Percentiles rank a stretch among this genome's conserved stretches.
phyloP scores from a whole-genome alignment of 2,329 filamentous ascomycete species.

The Beauveria rudraprayagi region DNA sequence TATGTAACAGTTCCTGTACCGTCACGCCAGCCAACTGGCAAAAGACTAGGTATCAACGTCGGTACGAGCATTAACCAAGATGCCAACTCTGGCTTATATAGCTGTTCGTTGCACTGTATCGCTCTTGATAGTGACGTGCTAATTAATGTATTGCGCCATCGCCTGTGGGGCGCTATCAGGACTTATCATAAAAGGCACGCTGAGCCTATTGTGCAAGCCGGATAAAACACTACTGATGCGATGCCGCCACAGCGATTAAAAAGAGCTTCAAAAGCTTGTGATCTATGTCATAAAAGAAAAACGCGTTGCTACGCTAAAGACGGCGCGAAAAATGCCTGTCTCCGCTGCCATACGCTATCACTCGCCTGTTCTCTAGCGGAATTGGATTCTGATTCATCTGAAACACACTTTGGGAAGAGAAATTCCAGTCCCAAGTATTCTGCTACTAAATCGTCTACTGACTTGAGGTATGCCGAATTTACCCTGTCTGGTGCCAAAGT shows the following conservation, averaged over 20 bases:
- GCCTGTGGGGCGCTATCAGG: not conserved
- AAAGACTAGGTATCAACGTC: too few relatives aligned
- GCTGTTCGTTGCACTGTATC: too few relatives aligned
- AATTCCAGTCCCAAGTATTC: too few relatives aligned
- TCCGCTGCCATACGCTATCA: slow-evolving; percentile 19
- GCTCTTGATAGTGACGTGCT: not conserved
- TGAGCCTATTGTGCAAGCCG: too few relatives aligned
- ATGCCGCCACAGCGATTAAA: slow-evolving; percentile 19
- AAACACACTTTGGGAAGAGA: too few relatives aligned
- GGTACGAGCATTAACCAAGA: too few relatives aligned
- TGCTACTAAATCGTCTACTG: not conserved
- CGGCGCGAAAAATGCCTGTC: slow-evolving; percentile 13
- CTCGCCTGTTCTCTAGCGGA: slow-evolving; percentile 16
- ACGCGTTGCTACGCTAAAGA: slow-evolving; percentile 19
- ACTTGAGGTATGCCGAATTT: not conserved
- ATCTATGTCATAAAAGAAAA: slow-evolving; percentile 19
- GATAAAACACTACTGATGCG: not conserved
- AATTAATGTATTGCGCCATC: not conserved
- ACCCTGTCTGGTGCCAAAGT: not conserved
- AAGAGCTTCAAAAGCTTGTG: slow-evolving; percentile 21
- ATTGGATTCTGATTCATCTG: not conserved
- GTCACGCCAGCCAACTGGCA: too few relatives aligned
- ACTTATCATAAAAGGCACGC: too few relatives aligned
- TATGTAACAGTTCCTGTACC: too few relatives aligned
- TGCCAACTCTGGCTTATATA: too few relatives aligned